These are phyloP conservation scores for Suillus fuscotomentosus DNA, from an alignment of 768 basidiomycete genomes.

Conservation along the genomic window DNA sequence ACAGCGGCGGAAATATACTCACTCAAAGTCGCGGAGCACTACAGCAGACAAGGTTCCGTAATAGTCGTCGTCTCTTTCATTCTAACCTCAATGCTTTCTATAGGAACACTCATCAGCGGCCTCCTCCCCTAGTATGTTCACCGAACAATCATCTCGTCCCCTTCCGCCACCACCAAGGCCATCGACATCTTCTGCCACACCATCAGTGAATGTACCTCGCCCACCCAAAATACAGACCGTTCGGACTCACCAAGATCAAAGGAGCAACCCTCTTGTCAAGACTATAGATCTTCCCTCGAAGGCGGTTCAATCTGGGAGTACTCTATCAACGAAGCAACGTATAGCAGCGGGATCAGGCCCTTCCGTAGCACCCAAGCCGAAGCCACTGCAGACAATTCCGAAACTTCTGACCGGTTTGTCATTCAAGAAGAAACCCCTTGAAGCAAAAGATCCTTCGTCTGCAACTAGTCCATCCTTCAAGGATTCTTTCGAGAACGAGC, in stretches of 20 bases:
- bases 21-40: background rate
- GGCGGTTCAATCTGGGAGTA: slow-evolving; percentile 30
- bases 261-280: slow-evolving; percentile 31
- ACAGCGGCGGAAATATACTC: background rate
- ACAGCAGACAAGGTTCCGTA: background rate
- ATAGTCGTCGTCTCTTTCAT: background rate
- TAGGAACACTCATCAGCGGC: background rate
- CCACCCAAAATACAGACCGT: slow-evolving; percentile 14
- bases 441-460: slow-evolving; percentile 13
- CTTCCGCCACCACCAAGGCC: slow-evolving; percentile 5
- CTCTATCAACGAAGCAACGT: slow-evolving; percentile 52
- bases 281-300: slow-evolving; percentile 21
- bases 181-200: background rate
- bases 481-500: background rate
- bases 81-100: background rate
- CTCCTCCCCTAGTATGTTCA: background rate
- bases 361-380: slow-evolving; percentile 34
- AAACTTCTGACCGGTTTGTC: slow-evolving; percentile 32
- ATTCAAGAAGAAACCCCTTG: slow-evolving; percentile 43
- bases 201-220: slow-evolving; percentile 8
- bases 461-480: background rate
- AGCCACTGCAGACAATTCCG: slow-evolving; percentile 25
- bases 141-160: background rate
- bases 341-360: slow-evolving; percentile 39
- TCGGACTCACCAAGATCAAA: slow-evolving; percentile 32